A percentile compares a stretch with the other conserved stretches of the same genome.
phyloP scores from a whole-genome alignment of 2,329 filamentous ascomycete genomes.

The Diaporthe vexans region DNA sequence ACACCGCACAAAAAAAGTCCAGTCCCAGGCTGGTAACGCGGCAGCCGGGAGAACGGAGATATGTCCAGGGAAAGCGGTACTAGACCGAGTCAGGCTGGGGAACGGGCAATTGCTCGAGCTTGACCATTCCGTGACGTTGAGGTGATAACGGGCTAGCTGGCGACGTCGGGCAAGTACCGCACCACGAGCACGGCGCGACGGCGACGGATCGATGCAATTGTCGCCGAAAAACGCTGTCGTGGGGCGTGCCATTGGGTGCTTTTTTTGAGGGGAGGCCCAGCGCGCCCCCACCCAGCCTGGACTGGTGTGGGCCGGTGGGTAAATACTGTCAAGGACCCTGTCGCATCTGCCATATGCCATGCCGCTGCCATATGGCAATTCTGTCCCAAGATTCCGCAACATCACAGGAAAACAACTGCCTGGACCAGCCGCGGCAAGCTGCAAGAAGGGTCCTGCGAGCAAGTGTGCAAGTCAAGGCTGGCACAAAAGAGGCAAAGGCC shows the following conservation, averaged over 20 bases:
- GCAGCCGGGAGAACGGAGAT: conserved; percentile 38
- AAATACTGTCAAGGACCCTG: conserved; percentile 32
- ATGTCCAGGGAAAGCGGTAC: conserved; percentile 35
- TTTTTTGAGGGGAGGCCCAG: conserved; percentile 22
- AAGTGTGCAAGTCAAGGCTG: not conserved
- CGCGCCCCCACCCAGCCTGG: conserved; percentile 33
- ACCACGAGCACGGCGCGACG: conserved; percentile 31
- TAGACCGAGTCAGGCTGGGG: conserved; percentile 40
- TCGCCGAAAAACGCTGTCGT: conserved; percentile 33
- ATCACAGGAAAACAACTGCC: not conserved
- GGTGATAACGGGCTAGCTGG: conserved; percentile 36
- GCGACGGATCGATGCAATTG: conserved; percentile 36
- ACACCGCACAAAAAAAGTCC: conserved; percentile 24
- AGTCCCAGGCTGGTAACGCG: conserved; percentile 38
- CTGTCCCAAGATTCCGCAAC: conserved; percentile 25
- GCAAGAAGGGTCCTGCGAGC: conserved; percentile 24
- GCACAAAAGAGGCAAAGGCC: not conserved
- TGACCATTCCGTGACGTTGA: conserved; percentile 33
- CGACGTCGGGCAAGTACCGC: conserved; percentile 37
- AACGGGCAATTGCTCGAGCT: conserved; percentile 32
- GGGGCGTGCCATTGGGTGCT: conserved; percentile 28
- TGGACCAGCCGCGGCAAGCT: conserved; percentile 28
- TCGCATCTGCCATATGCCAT: conserved; percentile 35
- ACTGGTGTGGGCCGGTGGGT: conserved; percentile 31
- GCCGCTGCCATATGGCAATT: conserved; percentile 37